Conservation (phyloP, 345 rosid genomes). For the Lepidium didymum region DNA sequence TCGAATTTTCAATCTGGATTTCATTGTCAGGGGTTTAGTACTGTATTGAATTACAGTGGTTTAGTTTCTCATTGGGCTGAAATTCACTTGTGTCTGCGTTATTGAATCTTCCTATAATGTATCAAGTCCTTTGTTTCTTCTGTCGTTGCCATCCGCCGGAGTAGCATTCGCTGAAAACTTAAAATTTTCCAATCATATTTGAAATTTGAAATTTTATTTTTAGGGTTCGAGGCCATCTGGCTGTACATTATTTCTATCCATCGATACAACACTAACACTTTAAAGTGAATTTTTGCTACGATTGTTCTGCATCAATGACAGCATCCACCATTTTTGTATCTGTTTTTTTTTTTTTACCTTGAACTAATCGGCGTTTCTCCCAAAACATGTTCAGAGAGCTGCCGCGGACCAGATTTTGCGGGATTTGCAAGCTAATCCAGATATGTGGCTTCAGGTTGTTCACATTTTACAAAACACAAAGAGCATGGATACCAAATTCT, state of each 20-base stretch:
- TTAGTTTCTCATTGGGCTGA: background rate
- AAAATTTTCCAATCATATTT: background rate
- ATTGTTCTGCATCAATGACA: background rate
- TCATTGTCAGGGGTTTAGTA: slow-evolving; percentile 1
- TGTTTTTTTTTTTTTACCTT: background rate
- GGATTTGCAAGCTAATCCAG: slow-evolving; percentile 92
- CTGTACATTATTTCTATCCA: background rate
- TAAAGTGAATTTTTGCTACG: background rate
- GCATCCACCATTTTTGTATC: background rate
- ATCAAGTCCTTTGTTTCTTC: background rate
- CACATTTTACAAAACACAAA: slow-evolving; percentile 75
- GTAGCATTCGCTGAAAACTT: background rate
- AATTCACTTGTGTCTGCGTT: background rate
- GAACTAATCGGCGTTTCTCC: slow-evolving; percentile 3
- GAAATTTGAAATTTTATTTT: background rate
- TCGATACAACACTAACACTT: background rate
- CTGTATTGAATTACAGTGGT: background rate
- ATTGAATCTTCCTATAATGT: background rate
- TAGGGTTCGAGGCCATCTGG: background rate
- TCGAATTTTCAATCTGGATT: background rate
- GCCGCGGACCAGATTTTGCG: slow-evolving; percentile 95
- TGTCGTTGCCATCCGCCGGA: background rate
- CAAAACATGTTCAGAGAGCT: slow-evolving; percentile 53
- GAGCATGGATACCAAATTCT: slow-evolving; percentile 90
- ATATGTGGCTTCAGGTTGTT: slow-evolving; percentile 98